phyloP scores from a whole-genome alignment of 2,329 filamentous ascomycete genomes.

The Aspergillus sp. region DNA sequence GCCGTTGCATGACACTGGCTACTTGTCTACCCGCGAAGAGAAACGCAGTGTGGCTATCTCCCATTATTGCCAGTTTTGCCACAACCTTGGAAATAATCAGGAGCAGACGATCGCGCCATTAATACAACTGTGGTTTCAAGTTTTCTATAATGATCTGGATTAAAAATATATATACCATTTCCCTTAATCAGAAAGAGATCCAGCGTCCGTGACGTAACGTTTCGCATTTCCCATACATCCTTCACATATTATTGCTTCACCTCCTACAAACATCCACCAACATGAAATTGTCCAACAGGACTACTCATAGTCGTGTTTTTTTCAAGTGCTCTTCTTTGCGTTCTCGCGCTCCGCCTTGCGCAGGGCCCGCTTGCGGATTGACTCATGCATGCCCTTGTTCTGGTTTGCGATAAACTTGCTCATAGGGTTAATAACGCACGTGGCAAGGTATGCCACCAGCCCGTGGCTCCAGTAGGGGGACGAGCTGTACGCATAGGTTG shows the following conservation, averaged over 20 bases:
- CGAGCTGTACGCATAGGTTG: constrained; percentile 77
- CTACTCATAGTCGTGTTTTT: neutral
- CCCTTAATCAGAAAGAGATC: neutral
- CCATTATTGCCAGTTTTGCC: neutral
- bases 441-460: constrained; percentile 79
- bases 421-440: constrained; percentile 59
- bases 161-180: neutral
- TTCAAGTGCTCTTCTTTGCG: constrained; percentile 44
- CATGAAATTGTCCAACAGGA: neutral
- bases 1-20: neutral
- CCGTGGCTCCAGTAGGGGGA: constrained; percentile 94
- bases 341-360: constrained; percentile 83
- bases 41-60: neutral
- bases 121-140: neutral
- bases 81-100: neutral
- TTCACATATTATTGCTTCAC: neutral
- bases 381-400: constrained; percentile 73
- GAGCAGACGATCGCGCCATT: neutral
- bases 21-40: neutral
- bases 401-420: constrained; percentile 56
- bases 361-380: constrained; percentile 78
- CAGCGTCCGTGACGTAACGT: neutral
- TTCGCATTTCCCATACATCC: constrained; percentile 1
- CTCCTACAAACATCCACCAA: neutral
- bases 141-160: neutral